Evolutionary conservation across 257 asterid species (phyloP).

Genomic region (Primulina eburnea): DNA sequence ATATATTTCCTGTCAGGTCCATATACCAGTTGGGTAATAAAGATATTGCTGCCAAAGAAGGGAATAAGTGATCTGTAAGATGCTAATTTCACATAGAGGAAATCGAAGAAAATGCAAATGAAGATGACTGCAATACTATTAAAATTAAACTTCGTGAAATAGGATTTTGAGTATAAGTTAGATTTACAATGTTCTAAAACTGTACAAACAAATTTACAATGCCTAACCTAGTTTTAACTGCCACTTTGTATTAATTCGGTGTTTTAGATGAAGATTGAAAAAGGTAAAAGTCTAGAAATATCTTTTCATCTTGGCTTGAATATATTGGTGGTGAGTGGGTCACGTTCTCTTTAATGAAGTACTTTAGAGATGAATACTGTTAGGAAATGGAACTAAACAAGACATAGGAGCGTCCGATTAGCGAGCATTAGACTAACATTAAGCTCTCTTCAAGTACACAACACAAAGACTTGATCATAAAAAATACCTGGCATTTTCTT

Average conservation of each 20-base stretch:
- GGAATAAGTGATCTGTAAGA: neutral
- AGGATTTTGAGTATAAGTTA: constrained; percentile 9
- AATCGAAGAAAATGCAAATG: neutral
- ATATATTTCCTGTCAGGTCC: neutral
- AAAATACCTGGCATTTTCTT: constrained; percentile 53
- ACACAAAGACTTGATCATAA: constrained; percentile 2
- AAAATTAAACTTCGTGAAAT: neutral
- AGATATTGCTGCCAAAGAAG: neutral
- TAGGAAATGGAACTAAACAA: neutral
- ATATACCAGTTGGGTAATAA: neutral
- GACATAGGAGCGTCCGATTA: neutral
- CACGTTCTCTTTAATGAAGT: neutral
- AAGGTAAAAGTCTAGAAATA: neutral
- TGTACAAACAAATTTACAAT: neutral
- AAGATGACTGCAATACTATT: neutral
- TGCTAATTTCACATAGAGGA: neutral
- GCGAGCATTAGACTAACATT: neutral
- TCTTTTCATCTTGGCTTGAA: neutral
- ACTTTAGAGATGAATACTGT: neutral
- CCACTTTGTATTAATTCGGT: too few relatives aligned
- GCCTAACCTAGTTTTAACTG: too few relatives aligned
- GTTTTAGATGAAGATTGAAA: neutral
- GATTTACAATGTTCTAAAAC: neutral
- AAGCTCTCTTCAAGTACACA: constrained; percentile 5
- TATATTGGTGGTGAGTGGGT: neutral